Conservation (phyloP, 2,329 filamentous ascomycete species). For the Orbilia quercus region DNA sequence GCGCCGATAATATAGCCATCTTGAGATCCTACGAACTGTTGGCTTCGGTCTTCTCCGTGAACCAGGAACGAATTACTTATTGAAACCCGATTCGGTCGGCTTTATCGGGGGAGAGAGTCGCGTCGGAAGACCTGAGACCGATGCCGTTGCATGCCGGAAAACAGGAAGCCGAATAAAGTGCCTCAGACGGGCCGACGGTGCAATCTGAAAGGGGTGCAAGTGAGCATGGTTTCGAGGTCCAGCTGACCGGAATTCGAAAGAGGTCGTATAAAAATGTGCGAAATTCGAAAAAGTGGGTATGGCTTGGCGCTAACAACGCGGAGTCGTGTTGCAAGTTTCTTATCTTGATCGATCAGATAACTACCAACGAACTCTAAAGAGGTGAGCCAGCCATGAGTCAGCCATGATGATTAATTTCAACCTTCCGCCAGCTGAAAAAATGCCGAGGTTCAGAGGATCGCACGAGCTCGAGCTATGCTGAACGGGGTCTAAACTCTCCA, state of each 20-base stretch:
- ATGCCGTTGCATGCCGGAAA: constrained; percentile 27
- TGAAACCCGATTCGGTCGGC: not conserved
- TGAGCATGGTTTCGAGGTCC: not conserved
- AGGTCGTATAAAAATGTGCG: too few relatives aligned
- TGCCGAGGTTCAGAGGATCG: constrained; percentile 42
- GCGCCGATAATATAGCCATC: constrained; percentile 27
- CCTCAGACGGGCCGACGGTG: not conserved
- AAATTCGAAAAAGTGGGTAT: too few relatives aligned
- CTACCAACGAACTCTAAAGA: too few relatives aligned
- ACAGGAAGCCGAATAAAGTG: too few relatives aligned
- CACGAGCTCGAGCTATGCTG: too few relatives aligned
- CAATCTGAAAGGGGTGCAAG: not conserved
- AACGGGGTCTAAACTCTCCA: not conserved
- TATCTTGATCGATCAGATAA: too few relatives aligned
- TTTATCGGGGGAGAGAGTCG: not conserved
- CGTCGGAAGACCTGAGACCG: constrained; percentile 29
- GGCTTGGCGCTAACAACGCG: constrained; percentile 34
- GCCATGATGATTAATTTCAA: too few relatives aligned
- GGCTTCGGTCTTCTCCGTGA: not conserved
- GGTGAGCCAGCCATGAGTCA: too few relatives aligned
- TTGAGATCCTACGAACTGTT: not conserved
- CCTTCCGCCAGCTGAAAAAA: constrained; percentile 23
- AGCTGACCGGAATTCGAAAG: constrained; percentile 3
- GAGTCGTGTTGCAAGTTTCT: constrained; percentile 47
- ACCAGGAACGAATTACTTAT: constrained; percentile 8